Conservation (phyloP, 129 eudicot genomes). For the Silybum marianum region DNA sequence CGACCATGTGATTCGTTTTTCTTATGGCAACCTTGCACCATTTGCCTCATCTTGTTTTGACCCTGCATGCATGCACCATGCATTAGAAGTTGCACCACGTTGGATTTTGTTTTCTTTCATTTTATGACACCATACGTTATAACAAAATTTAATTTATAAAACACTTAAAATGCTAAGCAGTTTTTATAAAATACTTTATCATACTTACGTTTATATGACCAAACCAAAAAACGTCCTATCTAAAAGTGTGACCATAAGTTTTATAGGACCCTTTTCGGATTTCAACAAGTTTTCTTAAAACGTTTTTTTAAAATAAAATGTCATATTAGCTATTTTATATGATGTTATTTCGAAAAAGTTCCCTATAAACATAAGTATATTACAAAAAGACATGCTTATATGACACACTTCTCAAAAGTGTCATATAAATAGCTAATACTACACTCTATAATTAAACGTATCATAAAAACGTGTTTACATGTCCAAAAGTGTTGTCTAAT, state of each 20-base stretch:
- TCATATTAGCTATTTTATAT: neutral
- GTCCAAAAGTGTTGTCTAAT: neutral
- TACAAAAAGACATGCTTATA: too few species aligned
- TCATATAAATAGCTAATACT: too few species aligned
- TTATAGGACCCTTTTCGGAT: too few species aligned
- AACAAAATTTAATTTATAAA: too few species aligned
- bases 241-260: too few species aligned
- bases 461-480: neutral
- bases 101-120: neutral
- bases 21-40: constrained; percentile 20
- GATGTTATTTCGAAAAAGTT: neutral
- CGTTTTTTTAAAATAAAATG: neutral
- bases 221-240: too few species aligned
- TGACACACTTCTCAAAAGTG: neutral
- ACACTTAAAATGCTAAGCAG: too few species aligned
- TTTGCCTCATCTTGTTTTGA: constrained; percentile 28
- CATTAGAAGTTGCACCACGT: neutral
- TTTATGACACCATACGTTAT: neutral
- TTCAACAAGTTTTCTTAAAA: neutral
- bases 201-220: too few species aligned
- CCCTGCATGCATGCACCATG: constrained; percentile 22
- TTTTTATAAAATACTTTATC: too few species aligned
- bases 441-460: too few species aligned
- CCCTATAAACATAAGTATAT: neutral
- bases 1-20: constrained; percentile 1